phyloP scores from a whole-genome alignment of 345 rosid genomes.

The Citrus mangshanensis region DNA sequence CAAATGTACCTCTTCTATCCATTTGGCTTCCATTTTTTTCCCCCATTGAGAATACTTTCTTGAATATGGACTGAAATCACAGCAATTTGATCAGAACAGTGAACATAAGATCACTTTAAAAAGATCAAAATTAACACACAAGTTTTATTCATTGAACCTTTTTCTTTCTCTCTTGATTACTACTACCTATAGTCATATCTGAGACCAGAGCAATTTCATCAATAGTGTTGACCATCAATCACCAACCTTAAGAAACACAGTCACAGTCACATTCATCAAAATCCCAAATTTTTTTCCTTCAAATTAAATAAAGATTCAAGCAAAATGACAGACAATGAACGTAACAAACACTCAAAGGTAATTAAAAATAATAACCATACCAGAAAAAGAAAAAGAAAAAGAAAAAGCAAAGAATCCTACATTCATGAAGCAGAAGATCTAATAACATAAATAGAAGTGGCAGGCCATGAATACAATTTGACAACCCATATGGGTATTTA shows the following conservation, averaged over 20 bases:
- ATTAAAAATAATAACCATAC: background rate
- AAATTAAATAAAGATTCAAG: background rate
- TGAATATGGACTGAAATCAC: slow-evolving; percentile 34
- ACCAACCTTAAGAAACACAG: slow-evolving; percentile 7
- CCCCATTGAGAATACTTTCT: slow-evolving; percentile 31
- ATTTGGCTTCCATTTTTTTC: slow-evolving; percentile 28
- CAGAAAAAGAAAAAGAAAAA: background rate
- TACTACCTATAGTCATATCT: slow-evolving; percentile 20
- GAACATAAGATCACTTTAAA: background rate
- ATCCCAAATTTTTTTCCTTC: background rate
- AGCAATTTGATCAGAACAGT: background rate
- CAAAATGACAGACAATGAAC: too few species aligned
- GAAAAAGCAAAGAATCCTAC: background rate
- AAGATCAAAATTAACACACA: background rate
- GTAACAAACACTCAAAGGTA: background rate
- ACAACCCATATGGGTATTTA: slow-evolving; percentile 18
- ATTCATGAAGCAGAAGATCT: background rate
- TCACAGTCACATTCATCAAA: background rate
- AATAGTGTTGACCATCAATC: background rate
- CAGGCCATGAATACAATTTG: background rate
- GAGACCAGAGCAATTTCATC: slow-evolving; percentile 17
- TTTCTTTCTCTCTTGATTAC: slow-evolving; percentile 36
- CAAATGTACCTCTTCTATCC: slow-evolving; percentile 19
- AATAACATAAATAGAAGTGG: slow-evolving; percentile 3
- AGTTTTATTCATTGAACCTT: slow-evolving; percentile 23